These are phyloP conservation scores for Ophiostoma sp. DNA, from an alignment of 2,329 filamentous ascomycete genomes.

Conservation along the genomic window DNA sequence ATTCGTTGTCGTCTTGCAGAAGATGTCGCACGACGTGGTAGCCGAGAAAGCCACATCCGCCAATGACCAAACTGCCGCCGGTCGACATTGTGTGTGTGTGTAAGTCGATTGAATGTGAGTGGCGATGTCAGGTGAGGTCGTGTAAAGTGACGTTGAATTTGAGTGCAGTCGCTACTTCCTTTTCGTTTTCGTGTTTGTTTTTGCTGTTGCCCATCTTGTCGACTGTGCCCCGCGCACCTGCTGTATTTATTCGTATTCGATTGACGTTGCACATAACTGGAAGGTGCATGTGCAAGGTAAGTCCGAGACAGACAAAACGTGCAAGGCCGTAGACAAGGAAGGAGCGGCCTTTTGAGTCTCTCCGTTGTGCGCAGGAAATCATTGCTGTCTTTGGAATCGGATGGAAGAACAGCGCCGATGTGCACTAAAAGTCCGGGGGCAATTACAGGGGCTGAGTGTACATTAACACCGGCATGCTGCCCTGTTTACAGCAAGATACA, in stretches of 20 bases:
- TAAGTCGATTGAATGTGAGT: neutral
- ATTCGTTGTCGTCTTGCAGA: constrained; percentile 31
- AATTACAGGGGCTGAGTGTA: neutral
- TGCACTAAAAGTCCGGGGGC: no score
- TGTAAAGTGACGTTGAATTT: neutral
- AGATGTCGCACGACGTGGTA: constrained; percentile 37
- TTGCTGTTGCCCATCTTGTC: neutral
- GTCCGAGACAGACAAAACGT: neutral
- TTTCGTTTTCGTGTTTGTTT: neutral
- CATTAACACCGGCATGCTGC: neutral
- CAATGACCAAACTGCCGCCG: constrained; percentile 34
- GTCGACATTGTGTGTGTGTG: neutral
- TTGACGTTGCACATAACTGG: neutral
- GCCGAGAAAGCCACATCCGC: constrained; percentile 40
- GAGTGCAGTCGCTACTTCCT: neutral
- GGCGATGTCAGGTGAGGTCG: neutral
- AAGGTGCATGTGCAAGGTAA: neutral
- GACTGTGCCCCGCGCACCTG: neutral
- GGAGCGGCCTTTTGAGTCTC: neutral
- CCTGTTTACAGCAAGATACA: neutral
- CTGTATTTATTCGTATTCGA: neutral
- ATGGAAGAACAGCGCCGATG: neutral
- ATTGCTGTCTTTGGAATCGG: neutral
- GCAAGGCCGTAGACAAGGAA: neutral
- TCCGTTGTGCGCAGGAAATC: neutral